Evolutionary conservation across 495 filamentous ascomycete genomes (phyloP).

Genomic region (Mytilinidion resinicola): DNA sequence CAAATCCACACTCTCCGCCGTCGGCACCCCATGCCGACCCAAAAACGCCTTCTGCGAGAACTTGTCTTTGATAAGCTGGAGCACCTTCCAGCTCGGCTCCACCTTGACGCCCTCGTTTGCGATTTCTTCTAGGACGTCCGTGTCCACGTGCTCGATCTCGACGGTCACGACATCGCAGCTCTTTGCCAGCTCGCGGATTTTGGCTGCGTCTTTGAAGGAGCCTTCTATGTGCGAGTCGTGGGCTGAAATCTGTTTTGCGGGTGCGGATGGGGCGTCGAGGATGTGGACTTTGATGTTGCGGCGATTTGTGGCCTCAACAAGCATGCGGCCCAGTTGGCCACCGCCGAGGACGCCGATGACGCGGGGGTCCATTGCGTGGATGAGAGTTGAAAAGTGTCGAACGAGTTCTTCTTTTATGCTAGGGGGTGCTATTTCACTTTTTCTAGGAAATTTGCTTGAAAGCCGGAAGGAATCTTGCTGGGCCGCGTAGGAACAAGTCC

Average conservation of each 20-base stretch:
- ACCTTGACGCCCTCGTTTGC: conserved; percentile 45
- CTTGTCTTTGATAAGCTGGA: conserved; percentile 94
- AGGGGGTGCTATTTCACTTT: no score
- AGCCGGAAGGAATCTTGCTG: no score
- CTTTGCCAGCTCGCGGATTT: conserved; percentile 69
- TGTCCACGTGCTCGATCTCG: conserved; percentile 98
- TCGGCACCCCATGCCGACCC: conserved; percentile 56
- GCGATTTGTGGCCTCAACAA: conserved; percentile 84
- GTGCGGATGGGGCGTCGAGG: conserved; percentile 70
- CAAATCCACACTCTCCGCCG: conserved; percentile 58
- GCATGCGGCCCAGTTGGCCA: conserved; percentile 87
- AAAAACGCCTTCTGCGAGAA: conserved; percentile 86
- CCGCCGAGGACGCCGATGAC: conserved; percentile 62
- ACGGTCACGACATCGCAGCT: conserved; percentile 80
- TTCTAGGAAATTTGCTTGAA: no score
- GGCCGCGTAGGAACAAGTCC: no score
- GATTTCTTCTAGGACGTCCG: conserved; percentile 81
- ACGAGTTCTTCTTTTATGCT: no score
- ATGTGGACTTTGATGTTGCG: conserved; percentile 75
- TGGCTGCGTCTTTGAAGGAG: conserved; percentile 73
- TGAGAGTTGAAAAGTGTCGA: neutral
- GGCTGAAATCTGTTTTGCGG: conserved; percentile 86
- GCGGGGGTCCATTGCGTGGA: conserved; percentile 12
- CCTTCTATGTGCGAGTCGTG: conserved; percentile 69
- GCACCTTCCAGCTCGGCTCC: conserved; percentile 85